Evolutionary conservation across 441 rosid species (phyloP).

Genomic region (Geranium incanum): DNA sequence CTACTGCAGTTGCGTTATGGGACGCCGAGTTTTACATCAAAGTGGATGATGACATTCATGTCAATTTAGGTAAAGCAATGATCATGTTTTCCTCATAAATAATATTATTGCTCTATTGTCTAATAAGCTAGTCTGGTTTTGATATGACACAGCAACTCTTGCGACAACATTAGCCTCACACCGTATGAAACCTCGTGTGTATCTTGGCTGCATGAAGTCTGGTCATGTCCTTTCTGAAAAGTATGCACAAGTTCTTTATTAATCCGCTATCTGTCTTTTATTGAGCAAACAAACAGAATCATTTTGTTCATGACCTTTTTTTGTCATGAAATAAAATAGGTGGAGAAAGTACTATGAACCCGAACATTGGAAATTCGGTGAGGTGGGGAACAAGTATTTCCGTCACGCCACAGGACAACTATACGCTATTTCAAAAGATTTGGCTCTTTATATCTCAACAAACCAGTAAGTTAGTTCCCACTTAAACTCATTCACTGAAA

Average conservation of each 20-base stretch:
- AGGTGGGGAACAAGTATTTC: constrained; percentile 62
- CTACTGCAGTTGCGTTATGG: constrained; percentile 55
- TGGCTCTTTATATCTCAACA: constrained; percentile 50
- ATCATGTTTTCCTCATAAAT: background rate
- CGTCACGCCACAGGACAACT: constrained; percentile 88
- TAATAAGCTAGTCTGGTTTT: constrained; percentile 9
- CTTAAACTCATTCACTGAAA: constrained; percentile 25
- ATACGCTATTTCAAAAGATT: constrained; percentile 20
- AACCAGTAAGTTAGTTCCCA: constrained; percentile 55
- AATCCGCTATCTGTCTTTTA: background rate
- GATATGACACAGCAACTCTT: constrained; percentile 42
- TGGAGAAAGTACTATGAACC: constrained; percentile 85
- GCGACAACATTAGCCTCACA: constrained; percentile 40
- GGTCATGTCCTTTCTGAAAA: constrained; percentile 73
- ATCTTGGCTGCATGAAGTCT: constrained; percentile 83
- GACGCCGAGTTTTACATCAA: no score
- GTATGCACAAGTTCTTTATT: constrained; percentile 30
- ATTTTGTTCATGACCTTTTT: constrained; percentile 12
- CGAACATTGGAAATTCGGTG: constrained; percentile 86
- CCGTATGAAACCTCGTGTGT: constrained; percentile 43
- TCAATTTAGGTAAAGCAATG: constrained; percentile 53
- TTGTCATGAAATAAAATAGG: constrained; percentile 29
- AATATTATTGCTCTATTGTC: no score
- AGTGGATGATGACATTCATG: constrained; percentile 83
- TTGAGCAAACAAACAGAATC: background rate